Conservation (phyloP, 2,329 filamentous ascomycete genomes). For the Fulvia fulva region DNA sequence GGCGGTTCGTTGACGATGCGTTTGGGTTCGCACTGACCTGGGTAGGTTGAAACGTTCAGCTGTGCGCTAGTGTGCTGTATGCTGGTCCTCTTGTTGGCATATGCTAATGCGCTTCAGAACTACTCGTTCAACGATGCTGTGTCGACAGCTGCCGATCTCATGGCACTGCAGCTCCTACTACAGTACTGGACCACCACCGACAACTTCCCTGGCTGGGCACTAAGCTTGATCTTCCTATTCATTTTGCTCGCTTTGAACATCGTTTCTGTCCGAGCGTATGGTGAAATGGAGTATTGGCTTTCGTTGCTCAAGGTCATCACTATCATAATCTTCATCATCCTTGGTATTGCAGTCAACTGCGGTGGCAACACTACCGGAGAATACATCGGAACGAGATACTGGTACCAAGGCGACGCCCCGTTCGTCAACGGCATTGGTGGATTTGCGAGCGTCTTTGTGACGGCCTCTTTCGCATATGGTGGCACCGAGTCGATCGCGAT, state of each 20-base stretch:
- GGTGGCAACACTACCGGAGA: constrained; percentile 62
- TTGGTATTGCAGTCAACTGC: constrained; percentile 58
- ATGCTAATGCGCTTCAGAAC: constrained; percentile 40
- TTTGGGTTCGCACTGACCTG: constrained; percentile 68
- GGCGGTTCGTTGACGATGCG: constrained; percentile 52
- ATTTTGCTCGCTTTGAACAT: constrained; percentile 53
- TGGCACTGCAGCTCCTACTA: constrained; percentile 56
- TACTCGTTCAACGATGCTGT: constrained; percentile 66
- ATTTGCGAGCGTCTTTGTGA: constrained; percentile 62
- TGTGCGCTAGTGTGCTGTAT: not conserved
- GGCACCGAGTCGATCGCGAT: constrained; percentile 61
- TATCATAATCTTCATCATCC: constrained; percentile 58
- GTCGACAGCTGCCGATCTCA: constrained; percentile 57
- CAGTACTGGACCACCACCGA: constrained; percentile 55
- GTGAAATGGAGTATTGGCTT: constrained; percentile 53
- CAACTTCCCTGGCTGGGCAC: constrained; percentile 59
- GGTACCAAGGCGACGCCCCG: constrained; percentile 57
- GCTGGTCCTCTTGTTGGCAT: too few relatives aligned
- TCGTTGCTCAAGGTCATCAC: constrained; percentile 52
- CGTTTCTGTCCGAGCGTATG: constrained; percentile 52
- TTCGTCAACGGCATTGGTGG: constrained; percentile 64
- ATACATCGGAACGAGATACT: constrained; percentile 68
- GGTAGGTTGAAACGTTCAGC: not conserved
- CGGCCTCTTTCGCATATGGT: constrained; percentile 56
- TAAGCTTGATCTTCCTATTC: constrained; percentile 60